Conservation (phyloP, 768 basidiomycete genomes). For the Rickenella mellea region DNA sequence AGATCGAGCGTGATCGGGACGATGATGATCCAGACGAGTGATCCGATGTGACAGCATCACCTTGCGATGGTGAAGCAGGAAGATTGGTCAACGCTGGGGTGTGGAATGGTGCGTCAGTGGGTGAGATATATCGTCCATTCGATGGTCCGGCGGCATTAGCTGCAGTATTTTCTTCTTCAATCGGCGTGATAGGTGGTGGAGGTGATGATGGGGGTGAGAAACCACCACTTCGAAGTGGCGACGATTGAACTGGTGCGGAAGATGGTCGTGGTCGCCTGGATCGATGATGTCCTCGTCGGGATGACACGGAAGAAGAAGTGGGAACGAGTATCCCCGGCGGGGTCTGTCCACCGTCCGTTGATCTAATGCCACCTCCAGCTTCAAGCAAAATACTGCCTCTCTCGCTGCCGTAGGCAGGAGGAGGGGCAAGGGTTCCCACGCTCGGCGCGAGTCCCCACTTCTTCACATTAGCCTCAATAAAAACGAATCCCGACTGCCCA, state of each 20-base stretch:
- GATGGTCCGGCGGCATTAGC: slow-evolving; percentile 39
- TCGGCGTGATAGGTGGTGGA: slow-evolving; percentile 68
- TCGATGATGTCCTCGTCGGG: slow-evolving; percentile 47
- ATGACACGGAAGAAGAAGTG: slow-evolving; percentile 31
- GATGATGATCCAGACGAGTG: slow-evolving; percentile 20
- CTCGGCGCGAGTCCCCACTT: slow-evolving; percentile 99
- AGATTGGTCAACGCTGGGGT: slow-evolving; percentile 38
- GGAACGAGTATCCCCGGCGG: slow-evolving; percentile 35
- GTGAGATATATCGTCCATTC: slow-evolving; percentile 44
- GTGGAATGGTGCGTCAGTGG: slow-evolving; percentile 57
- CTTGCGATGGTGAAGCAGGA: slow-evolving; percentile 30
- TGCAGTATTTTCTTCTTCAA: slow-evolving; percentile 54
- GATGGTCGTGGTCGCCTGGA: slow-evolving; percentile 43
- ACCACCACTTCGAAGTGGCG: slow-evolving; percentile 52
- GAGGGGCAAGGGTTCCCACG: slow-evolving; percentile 92
- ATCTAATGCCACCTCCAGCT: slow-evolving; percentile 51
- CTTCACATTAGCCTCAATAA: slow-evolving; percentile 99
- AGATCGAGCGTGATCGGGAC: slow-evolving; percentile 53
- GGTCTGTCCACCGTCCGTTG: slow-evolving; percentile 29
- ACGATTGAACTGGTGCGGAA: slow-evolving; percentile 42
- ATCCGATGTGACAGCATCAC: slow-evolving; percentile 17
- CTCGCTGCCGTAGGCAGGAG: slow-evolving; percentile 96
- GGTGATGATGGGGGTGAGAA: slow-evolving; percentile 37
- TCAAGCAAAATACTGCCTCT: slow-evolving; percentile 92
- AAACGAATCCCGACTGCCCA: slow-evolving; percentile 96